Evolutionary conservation across 495 filamentous ascomycete genomes (phyloP).

Genomic region (Penicillium waksmanii): DNA sequence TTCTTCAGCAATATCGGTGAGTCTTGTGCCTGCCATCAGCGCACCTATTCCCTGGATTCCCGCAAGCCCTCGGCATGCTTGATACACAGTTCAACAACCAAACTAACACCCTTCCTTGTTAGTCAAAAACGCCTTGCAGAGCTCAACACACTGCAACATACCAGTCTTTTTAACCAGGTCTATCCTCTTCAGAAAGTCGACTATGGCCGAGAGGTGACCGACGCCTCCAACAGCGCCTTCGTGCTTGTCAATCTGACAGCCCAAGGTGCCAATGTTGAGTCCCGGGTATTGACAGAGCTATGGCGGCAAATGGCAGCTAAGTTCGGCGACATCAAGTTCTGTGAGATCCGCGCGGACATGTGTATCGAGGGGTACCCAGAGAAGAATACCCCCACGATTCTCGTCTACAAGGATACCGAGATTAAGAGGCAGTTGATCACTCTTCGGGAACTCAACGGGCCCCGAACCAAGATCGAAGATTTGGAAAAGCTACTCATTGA

Average conservation of each 20-base stretch:
- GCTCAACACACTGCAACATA: slow-evolving; percentile 70
- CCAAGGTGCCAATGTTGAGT: slow-evolving; percentile 79
- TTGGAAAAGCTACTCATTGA: slow-evolving; percentile 80
- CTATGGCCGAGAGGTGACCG: slow-evolving; percentile 89
- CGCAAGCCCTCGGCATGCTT: not conserved
- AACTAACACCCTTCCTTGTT: slow-evolving; percentile 22
- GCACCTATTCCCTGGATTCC: not conserved
- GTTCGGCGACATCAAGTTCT: slow-evolving; percentile 96
- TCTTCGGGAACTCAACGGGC: slow-evolving; percentile 74
- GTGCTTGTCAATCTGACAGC: slow-evolving; percentile 89
- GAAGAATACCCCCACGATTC: slow-evolving; percentile 88
- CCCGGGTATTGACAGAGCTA: slow-evolving; percentile 77
- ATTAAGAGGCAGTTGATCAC: slow-evolving; percentile 88
- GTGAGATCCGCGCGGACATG: slow-evolving; percentile 88
- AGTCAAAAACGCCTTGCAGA: slow-evolving; percentile 83
- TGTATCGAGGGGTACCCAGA: slow-evolving; percentile 98
- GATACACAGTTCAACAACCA: not conserved
- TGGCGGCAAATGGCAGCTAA: slow-evolving; percentile 83
- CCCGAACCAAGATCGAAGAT: slow-evolving; percentile 65
- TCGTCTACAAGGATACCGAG: slow-evolving; percentile 90
- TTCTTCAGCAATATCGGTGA: slow-evolving; percentile 81
- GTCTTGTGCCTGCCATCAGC: not conserved
- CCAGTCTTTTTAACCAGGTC: slow-evolving; percentile 82
- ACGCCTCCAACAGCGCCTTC: slow-evolving; percentile 71
- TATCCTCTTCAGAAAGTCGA: slow-evolving; percentile 94